Evolutionary conservation across 2,329 filamentous ascomycete species (phyloP), one percentile per base, ranked within the genome.

Genomic region (Fusarium humuli): DNA sequence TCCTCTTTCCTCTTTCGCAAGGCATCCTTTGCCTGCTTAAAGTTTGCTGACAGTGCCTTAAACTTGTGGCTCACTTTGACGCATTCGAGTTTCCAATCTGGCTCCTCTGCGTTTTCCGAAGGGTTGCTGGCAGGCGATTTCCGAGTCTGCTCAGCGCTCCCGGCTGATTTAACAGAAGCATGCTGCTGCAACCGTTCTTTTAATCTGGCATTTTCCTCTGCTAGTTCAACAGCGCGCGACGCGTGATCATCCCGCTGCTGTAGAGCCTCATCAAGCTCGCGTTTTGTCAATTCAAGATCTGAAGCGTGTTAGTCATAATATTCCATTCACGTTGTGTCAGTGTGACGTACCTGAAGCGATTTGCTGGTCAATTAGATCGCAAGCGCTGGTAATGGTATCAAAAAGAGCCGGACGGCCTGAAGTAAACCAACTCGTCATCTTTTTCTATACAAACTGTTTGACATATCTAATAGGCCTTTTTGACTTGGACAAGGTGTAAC

Each of bases 271-370:
- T 61, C 41, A 13, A 88, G 77, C 7, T 76, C 65, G n/a, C 69
- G 70, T 53, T 85, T 85, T 62, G 86, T 83, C 18, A 79, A 70
- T 57, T 84, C 79, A 27, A 87, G 71, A 54, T 74, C 65, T 71
- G 23, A 9, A 42, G 14, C 42, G 50, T 63, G 65, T 75, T 62
- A 75, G 62, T 47, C 25, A 53, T 13, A 47, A 53, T 9, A 47
- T 42, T 46, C 50, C 37, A 34, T 42, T 27, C 23, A 44, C 23
- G 22, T 30, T 29, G 14, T 46, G 48, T 52, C 45, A 49, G 48
- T 61, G 61, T 58, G 50, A 57, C 69, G 52, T 75, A 83, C 82
- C 82, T 48, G 74, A 74, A 37, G 71, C 66, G 23, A 83, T 70
- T 45, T 80, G 77, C n/a, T 73, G 74, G 45, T 82, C 81, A 49